phyloP scores from a whole-genome alignment of 768 basidiomycete species.

The Boletus rex-veris region DNA sequence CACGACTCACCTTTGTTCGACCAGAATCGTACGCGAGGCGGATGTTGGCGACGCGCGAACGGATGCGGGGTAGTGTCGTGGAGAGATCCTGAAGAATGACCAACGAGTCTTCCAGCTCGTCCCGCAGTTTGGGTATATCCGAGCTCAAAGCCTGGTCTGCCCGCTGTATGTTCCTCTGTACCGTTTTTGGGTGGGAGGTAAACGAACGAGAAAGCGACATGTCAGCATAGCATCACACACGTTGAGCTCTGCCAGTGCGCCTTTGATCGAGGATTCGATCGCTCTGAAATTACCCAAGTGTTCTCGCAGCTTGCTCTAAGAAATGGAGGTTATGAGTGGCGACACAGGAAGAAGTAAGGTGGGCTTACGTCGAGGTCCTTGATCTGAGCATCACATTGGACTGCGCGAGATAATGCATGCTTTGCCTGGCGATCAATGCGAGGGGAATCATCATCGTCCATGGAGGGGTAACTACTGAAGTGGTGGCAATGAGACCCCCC shows the following conservation, averaged over 20 bases:
- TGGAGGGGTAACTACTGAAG: slow-evolving; percentile 7
- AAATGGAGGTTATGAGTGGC: neutral
- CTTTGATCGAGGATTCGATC: slow-evolving; percentile 66
- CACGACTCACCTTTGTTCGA: slow-evolving; percentile 64
- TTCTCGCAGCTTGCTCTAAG: slow-evolving; percentile 61
- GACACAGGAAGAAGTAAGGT: too few relatives aligned
- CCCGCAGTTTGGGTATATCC: slow-evolving; percentile 61
- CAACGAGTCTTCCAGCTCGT: slow-evolving; percentile 59
- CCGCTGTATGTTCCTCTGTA: slow-evolving; percentile 54
- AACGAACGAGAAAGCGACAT: neutral
- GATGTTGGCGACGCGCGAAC: slow-evolving; percentile 59
- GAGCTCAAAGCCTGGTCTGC: slow-evolving; percentile 54
- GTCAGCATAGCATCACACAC: slow-evolving; percentile 33
- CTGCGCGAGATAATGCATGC: slow-evolving; percentile 44
- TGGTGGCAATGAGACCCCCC: slow-evolving; percentile 6
- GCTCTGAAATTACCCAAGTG: slow-evolving; percentile 72
- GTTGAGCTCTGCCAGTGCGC: slow-evolving; percentile 57
- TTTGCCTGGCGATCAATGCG: slow-evolving; percentile 44
- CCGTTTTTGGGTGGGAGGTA: neutral
- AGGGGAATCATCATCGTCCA: slow-evolving; percentile 2
- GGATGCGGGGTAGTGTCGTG: slow-evolving; percentile 57
- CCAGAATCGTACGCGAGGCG: slow-evolving; percentile 69
- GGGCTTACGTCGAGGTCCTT: slow-evolving; percentile 54
- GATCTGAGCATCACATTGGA: slow-evolving; percentile 53
- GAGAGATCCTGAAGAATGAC: slow-evolving; percentile 55